Percentiles rank a stretch among this genome's conserved stretches.
These are phyloP conservation scores for Davidsoniella australis DNA, from an alignment of 2,329 filamentous ascomycete genomes.

Conservation along the genomic window DNA sequence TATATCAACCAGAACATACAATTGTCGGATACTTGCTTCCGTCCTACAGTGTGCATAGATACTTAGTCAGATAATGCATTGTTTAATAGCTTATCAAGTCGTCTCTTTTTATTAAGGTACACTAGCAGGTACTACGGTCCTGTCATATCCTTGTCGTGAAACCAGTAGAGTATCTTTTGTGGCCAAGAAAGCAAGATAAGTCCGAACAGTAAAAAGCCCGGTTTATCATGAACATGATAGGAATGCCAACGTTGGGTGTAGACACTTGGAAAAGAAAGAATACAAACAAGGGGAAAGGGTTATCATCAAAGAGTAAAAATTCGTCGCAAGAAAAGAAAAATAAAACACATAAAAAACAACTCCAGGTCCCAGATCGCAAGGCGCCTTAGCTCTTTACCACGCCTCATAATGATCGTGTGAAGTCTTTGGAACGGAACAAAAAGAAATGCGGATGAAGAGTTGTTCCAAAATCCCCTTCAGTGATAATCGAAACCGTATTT, in stretches of 20 bases:
- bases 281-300: conserved; percentile 3
- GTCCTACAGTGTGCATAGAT: not conserved
- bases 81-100: too few relatives aligned
- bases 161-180: too few relatives aligned
- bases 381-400: conserved; percentile 3
- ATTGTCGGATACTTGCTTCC: too few relatives aligned
- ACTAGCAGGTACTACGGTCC: too few relatives aligned
- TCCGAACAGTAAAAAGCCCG: too few relatives aligned
- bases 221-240: too few relatives aligned
- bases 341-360: conserved; percentile 5
- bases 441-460: conserved; percentile 1
- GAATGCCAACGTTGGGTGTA: too few relatives aligned
- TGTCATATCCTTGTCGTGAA: too few relatives aligned
- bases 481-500: not conserved
- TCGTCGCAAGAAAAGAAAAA: conserved; percentile 5
- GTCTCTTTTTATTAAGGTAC: too few relatives aligned
- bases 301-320: not conserved
- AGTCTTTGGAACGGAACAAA: not conserved
- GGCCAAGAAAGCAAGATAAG: too few relatives aligned
- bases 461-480: not conserved
- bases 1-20: too few relatives aligned
- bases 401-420: not conserved
- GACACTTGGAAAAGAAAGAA: conserved; percentile 1
- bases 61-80: not conserved
- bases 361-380: conserved; percentile 10